phyloP scores from a whole-genome alignment of 345 rosid species.

The Nephelium lappaceum region DNA sequence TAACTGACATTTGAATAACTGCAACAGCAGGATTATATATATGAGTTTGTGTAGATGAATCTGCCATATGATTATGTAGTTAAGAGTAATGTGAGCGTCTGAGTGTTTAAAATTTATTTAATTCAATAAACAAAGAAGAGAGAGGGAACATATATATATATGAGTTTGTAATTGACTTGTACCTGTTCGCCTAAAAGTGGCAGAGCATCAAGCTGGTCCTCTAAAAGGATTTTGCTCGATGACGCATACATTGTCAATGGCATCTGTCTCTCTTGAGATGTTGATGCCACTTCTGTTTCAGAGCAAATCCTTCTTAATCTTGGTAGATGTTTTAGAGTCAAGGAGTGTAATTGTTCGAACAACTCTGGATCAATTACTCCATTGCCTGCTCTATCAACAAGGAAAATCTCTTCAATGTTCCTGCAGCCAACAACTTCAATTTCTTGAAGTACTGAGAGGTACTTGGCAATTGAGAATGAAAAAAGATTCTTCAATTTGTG shows the following conservation, averaged over 20 bases:
- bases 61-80: no score
- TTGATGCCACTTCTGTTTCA: neutral
- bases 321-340: no score
- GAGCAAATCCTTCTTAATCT: no score
- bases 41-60: neutral
- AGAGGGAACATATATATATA: neutral
- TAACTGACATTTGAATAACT: no score
- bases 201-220: no score
- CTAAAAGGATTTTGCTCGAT: neutral
- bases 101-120: no score
- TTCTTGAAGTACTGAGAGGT: slow-evolving; percentile 26
- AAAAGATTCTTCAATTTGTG: slow-evolving; percentile 27
- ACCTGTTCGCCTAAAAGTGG: no score
- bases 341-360: no score
- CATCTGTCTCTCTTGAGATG: neutral
- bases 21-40: neutral
- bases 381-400: no score
- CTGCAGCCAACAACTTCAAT: slow-evolving; percentile 21
- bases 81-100: no score
- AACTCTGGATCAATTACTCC: no score
- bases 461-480: slow-evolving; percentile 19
- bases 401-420: neutral
- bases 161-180: neutral
- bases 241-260: neutral
- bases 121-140: neutral